Base-by-base conservation (phyloP, 1,139 yeast genomes). In the Kodamaea alishanica region DNA sequence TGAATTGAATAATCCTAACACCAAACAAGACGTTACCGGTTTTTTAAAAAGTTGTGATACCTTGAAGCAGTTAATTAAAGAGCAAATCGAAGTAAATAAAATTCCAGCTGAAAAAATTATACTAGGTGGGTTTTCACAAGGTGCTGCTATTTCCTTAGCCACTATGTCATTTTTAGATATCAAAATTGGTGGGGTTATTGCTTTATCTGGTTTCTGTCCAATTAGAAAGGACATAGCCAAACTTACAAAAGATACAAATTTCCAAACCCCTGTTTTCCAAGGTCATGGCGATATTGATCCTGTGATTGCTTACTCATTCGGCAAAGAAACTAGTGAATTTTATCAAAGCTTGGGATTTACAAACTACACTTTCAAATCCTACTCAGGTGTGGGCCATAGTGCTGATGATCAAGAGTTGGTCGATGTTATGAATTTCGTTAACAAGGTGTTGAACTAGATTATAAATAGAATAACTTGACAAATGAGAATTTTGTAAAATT, bases 61-160 rank as follows among this genome's bases (percentile, higher is more conserved):
- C 1, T 66, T 89, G 33, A 73, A 77, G 44, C 56, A 56, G 2
- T 66, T 81, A 42, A 73, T 92, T 35, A 64, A 75, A 22, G 83
- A 82, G 45, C 90, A 88, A 56, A 69, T 79, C 10, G 75, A 73
- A 6, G 58, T 58, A 5, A 47, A 60, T 39, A 85, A 94, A 3
- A 75, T 90, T 28, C 76, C 82, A 1, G 65, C 89, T 0, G 81
- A 84, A 28, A 76, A 83, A 39, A 84, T 92, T 37, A 70, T 92
- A 10, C 67, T 92, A 45, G 97, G 97, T 27, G 98, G 98, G 1
- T 92, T 92, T 56, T 83, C 95, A 6, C 98, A 92, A 63, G 98
- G 98, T 43, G 95, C 89, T 35, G 92, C 95, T 1, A 49, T 90
- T 8, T 65, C 95, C 1, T 65, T 86, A 42, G 90, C 89, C 2